Evolutionary conservation across 1,284 basidiomycete genomes (phyloP), one percentile per base, ranked within the genome.

Genomic region (Irpex sp.): DNA sequence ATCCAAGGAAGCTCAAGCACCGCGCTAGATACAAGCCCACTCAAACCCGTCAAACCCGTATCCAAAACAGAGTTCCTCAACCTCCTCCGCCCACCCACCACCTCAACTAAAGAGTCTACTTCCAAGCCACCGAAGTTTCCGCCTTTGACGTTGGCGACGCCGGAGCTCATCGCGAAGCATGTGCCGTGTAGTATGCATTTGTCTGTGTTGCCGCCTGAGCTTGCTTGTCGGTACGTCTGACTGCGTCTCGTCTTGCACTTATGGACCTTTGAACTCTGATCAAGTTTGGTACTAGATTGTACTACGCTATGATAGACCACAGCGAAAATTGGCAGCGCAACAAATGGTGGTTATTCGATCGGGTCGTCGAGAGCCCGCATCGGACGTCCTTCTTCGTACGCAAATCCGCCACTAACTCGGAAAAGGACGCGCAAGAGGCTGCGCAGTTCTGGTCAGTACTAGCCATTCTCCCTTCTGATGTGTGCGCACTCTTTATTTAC

Each of bases 281-380:
- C n/a, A n/a, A n/a, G n/a, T n/a, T n/a, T n/a, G n/a, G n/a, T n/a
- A n/a, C n/a, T 31, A 79, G 79, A 57, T 75, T 93, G 31, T 93
- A 91, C 71, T 85, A 92, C 67, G 80, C 79, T 0, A 88, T 92
- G 88, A 63, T 87, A 7, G 80, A 85, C 58, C 76, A 79, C n/a
- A 86, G 90, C 26, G 78, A 75, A 58, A 72, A 75, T 5, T 94
- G 93, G 93, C 77, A 83, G 60, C 78, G 85, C 52, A 93, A 92
- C 68, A 90, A 87, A 70, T 95, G 92, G 93, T 93, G 87, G 85
- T 78, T 95, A 8, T 89, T 91, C 72, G 91, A 94, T 69, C 81
- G 88, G 17, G 67, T 92, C 26, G 93, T 94, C 1, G 90, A 93
- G 75, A 91, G 89, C 65, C 91, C 93, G 1, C 93, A 95, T 75